phyloP scores from a whole-genome alignment of 495 filamentous ascomycete genomes.

The Xylaria nigripes region DNA sequence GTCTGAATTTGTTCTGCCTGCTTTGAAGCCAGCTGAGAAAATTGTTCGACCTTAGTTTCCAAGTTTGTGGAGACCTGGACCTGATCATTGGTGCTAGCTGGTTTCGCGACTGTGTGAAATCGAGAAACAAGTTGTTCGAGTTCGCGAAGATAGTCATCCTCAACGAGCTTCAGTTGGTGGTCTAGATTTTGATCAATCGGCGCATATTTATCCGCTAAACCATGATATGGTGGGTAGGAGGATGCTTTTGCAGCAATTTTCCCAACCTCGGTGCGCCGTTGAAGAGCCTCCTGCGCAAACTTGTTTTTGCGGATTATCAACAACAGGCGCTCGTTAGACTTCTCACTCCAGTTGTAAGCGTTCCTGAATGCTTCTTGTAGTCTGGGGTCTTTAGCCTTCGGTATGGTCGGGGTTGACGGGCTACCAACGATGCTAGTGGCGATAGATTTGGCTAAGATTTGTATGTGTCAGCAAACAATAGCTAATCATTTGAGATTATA shows the following conservation, averaged over 20 bases:
- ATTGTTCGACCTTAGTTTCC: conserved; percentile 13
- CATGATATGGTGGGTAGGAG: conserved; percentile 17
- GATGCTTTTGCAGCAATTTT: conserved; percentile 14
- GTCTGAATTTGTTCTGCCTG: conserved; percentile 14
- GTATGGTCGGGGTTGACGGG: neutral
- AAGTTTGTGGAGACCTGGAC: conserved; percentile 10
- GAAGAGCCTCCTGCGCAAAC: conserved; percentile 6
- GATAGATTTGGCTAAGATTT: neutral
- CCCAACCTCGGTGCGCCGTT: conserved; percentile 7
- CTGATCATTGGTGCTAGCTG: conserved; percentile 1
- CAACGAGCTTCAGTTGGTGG: neutral
- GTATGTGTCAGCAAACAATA: neutral
- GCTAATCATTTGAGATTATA: neutral
- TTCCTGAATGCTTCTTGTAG: conserved; percentile 19
- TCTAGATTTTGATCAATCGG: conserved; percentile 6
- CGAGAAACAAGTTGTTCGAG: conserved; percentile 14
- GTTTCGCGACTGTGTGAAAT: conserved; percentile 6
- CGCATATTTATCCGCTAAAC: conserved; percentile 12
- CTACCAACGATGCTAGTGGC: neutral
- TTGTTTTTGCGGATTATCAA: conserved; percentile 11
- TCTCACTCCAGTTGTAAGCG: conserved; percentile 14
- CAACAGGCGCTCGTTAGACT: conserved; percentile 7
- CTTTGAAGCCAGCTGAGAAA: conserved; percentile 11
- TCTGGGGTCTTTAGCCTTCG: conserved; percentile 16
- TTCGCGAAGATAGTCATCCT: conserved; percentile 8